phyloP scores from a whole-genome alignment of 2,329 filamentous ascomycete genomes.

The Bipolaris sorokiniana region DNA sequence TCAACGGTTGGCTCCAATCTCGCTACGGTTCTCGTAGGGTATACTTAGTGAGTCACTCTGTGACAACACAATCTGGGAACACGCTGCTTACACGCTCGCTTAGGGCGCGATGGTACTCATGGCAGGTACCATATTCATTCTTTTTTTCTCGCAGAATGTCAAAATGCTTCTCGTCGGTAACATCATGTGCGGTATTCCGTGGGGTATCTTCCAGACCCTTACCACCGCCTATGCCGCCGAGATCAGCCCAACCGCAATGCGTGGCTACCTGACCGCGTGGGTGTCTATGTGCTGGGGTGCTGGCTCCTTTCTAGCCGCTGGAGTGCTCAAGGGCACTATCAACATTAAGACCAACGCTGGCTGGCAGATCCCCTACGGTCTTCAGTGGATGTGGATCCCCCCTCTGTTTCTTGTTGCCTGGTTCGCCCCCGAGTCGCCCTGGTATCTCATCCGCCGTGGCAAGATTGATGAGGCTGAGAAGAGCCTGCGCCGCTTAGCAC shows the following conservation, averaged over 20 bases:
- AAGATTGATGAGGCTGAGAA: slow-evolving; percentile 66
- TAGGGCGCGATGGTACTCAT: slow-evolving; percentile 23
- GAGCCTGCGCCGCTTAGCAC: slow-evolving; percentile 58
- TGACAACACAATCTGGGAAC: slow-evolving; percentile 27
- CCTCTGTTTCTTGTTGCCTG: slow-evolving; percentile 10
- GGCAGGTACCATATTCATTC: slow-evolving; percentile 46
- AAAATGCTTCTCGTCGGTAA: slow-evolving; percentile 57
- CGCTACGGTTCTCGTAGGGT: slow-evolving; percentile 49
- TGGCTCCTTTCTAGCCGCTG: slow-evolving; percentile 71
- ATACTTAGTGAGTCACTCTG: slow-evolving; percentile 45
- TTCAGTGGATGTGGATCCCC: slow-evolving; percentile 74
- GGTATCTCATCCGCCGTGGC: slow-evolving; percentile 73
- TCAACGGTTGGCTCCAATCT: slow-evolving; percentile 50
- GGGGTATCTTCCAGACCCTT: slow-evolving; percentile 51
- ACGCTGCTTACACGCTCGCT: slow-evolving; percentile 6
- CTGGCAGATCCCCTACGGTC: slow-evolving; percentile 56
- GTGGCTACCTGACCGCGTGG: slow-evolving; percentile 59
- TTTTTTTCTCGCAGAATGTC: slow-evolving; percentile 51
- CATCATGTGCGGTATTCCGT: slow-evolving; percentile 53
- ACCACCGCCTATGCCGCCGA: slow-evolving; percentile 69
- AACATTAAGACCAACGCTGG: slow-evolving; percentile 67
- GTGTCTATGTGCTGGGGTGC: slow-evolving; percentile 76
- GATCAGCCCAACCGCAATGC: slow-evolving; percentile 54
- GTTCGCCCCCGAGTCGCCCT: slow-evolving; percentile 54
- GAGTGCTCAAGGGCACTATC: slow-evolving; percentile 69